Conservation (phyloP, 306 rosid species). For the Phaseolus lunatus region DNA sequence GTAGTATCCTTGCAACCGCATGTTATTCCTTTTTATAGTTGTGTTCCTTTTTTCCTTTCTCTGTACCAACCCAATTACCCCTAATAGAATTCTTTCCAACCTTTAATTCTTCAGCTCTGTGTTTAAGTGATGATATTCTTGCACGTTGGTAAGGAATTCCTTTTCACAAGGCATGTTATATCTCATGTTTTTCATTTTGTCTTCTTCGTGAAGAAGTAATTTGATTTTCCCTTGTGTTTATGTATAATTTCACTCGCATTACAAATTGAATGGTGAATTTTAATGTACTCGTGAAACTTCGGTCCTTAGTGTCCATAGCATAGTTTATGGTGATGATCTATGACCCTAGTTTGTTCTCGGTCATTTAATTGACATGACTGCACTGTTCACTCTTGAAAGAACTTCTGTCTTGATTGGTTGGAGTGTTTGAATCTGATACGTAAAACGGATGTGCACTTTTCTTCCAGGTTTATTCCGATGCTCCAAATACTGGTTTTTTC, state of each 20-base stretch:
- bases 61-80: background rate
- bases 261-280: conserved; percentile 1
- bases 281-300: background rate
- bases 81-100: background rate
- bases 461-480: conserved; percentile 33
- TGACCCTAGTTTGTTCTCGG: conserved; percentile 4
- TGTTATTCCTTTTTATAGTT: conserved; percentile 2
- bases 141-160: background rate
- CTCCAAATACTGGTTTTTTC: background rate
- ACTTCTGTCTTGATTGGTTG: conserved; percentile 2
- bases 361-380: conserved; percentile 22
- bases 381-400: conserved; percentile 5
- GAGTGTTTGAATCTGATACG: conserved; percentile 33
- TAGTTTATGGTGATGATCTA: conserved; percentile 15
- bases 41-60: background rate
- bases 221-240: background rate
- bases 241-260: background rate
- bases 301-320: conserved; percentile 1
- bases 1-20: conserved; percentile 2
- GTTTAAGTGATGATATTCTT: background rate
- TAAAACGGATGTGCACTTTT: conserved; percentile 21
- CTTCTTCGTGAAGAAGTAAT: conserved; percentile 29
- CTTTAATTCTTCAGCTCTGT: background rate
- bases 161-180: background rate
- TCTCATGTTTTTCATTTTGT: background rate